These are phyloP conservation scores for Talaromyces sp. DNA, from an alignment of 2,329 filamentous ascomycete species.

Conservation along the genomic window DNA sequence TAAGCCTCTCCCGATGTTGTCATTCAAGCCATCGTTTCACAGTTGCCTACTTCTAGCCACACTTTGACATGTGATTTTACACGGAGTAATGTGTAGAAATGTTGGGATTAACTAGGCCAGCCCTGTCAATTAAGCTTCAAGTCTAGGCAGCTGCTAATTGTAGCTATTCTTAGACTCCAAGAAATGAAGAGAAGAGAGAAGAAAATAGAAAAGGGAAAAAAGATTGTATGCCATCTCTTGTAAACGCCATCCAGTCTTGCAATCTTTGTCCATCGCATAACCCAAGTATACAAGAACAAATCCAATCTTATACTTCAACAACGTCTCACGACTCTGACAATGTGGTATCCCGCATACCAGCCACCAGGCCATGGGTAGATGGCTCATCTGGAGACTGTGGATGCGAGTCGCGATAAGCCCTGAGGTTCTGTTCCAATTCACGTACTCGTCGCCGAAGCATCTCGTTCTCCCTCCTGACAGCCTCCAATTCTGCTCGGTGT, in stretches of 20 bases:
- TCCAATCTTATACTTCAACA: background rate
- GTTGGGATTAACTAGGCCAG: background rate
- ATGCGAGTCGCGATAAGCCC: constrained; percentile 29
- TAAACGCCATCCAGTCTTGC: background rate
- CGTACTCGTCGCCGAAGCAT: constrained; percentile 44
- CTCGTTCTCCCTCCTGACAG: constrained; percentile 49
- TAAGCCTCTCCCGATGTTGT: constrained; percentile 10
- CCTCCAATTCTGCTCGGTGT: constrained; percentile 46
- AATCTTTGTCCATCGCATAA: background rate
- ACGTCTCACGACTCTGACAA: constrained; percentile 20
- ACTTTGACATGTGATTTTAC: constrained; percentile 11
- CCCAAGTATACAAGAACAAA: background rate
- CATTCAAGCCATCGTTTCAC: background rate
- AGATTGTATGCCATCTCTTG: background rate
- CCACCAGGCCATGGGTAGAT: constrained; percentile 21
- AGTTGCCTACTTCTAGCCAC: constrained; percentile 2
- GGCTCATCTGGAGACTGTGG: constrained; percentile 12
- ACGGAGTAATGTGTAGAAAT: background rate
- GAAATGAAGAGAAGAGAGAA: constrained; percentile 6
- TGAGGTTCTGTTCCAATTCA: constrained; percentile 43
- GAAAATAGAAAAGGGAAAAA: constrained; percentile 13
- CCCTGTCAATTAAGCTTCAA: background rate
- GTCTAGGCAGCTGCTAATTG: constrained; percentile 8
- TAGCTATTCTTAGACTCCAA: background rate
- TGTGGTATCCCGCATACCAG: constrained; percentile 21